Percentiles rank a stretch among this genome's conserved stretches.
These are phyloP conservation scores for Cryptococcus hybrid DNA, from an alignment of 1,284 basidiomycete species.

Conservation along the genomic window DNA sequence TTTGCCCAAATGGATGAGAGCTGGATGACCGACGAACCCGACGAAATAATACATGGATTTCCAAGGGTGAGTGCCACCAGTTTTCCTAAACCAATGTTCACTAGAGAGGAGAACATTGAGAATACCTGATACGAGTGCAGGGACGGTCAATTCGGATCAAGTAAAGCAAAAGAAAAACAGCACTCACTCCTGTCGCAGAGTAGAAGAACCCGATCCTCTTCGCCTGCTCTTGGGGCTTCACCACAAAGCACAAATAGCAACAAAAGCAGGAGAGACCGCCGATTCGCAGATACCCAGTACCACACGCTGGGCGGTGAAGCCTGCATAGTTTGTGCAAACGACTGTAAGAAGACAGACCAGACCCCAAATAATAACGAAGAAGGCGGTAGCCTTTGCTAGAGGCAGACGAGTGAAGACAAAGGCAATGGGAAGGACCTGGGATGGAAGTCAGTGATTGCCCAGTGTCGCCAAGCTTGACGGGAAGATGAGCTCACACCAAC, in stretches of 20 bases:
- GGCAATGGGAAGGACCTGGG: slow-evolving; percentile 49
- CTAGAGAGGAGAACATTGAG: slow-evolving; percentile 50
- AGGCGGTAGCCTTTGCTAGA: slow-evolving; percentile 43
- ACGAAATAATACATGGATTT: slow-evolving; percentile 56
- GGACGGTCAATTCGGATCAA: not conserved
- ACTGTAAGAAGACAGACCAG: slow-evolving; percentile 53
- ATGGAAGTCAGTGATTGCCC: not conserved
- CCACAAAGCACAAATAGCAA: slow-evolving; percentile 54
- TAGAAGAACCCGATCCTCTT: slow-evolving; percentile 53
- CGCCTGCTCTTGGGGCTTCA: slow-evolving; percentile 52
- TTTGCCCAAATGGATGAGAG: too few species aligned
- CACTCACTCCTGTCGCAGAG: slow-evolving; percentile 53
- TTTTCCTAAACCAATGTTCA: slow-evolving; percentile 54
- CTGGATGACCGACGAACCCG: slow-evolving; percentile 24
- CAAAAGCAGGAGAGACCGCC: slow-evolving; percentile 54
- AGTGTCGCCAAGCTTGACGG: not conserved
- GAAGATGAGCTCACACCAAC: slow-evolving; percentile 30
- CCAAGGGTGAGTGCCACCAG: slow-evolving; percentile 50
- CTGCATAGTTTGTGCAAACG: slow-evolving; percentile 47
- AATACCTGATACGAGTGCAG: slow-evolving; percentile 23
- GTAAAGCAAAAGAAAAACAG: not conserved
- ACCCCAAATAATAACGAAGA: slow-evolving; percentile 52
- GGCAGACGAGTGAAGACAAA: slow-evolving; percentile 52
- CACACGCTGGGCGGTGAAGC: slow-evolving; percentile 53
- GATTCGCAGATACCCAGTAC: slow-evolving; percentile 53